Conservation (phyloP, 805 yeast genomes). For the Saccharomyces eubayanus region DNA sequence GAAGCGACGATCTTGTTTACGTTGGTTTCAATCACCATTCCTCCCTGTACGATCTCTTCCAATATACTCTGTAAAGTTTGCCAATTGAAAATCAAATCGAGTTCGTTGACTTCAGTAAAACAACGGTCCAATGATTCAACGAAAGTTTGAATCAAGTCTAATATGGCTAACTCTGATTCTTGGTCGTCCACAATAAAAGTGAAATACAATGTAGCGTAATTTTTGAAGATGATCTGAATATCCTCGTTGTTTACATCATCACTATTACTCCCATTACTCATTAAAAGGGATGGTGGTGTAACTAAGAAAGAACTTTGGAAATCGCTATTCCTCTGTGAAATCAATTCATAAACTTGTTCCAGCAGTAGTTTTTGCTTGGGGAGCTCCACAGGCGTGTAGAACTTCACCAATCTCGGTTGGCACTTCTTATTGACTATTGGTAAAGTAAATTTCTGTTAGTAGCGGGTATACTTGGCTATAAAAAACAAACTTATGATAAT, state of each 20-base stretch:
- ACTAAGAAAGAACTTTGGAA: constrained; percentile 83
- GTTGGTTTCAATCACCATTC: constrained; percentile 93
- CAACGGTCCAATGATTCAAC: constrained; percentile 92
- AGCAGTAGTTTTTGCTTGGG: constrained; percentile 72
- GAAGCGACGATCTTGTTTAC: constrained; percentile 71
- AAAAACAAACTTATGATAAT: neutral
- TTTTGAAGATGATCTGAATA: constrained; percentile 84
- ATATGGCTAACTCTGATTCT: constrained; percentile 87
- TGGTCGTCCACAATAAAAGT: constrained; percentile 94
- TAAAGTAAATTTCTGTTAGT: constrained; percentile 1
- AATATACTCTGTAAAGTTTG: constrained; percentile 86
- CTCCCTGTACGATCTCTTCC: constrained; percentile 92
- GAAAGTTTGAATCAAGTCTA: constrained; percentile 92
- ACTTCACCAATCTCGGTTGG: constrained; percentile 79
- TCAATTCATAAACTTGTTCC: constrained; percentile 72
- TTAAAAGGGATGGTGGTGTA: constrained; percentile 65
- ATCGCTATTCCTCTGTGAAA: constrained; percentile 55
- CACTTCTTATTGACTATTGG: constrained; percentile 75
- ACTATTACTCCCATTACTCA: constrained; percentile 22
- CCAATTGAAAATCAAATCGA: constrained; percentile 98
- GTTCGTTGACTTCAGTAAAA: constrained; percentile 88
- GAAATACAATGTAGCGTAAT: constrained; percentile 92
- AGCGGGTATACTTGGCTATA: neutral
- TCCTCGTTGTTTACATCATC: constrained; percentile 46
- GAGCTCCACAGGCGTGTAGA: constrained; percentile 85